These are phyloP conservation scores for Penicillium arizonense DNA, from an alignment of 495 filamentous ascomycete genomes.

Conservation along the genomic window DNA sequence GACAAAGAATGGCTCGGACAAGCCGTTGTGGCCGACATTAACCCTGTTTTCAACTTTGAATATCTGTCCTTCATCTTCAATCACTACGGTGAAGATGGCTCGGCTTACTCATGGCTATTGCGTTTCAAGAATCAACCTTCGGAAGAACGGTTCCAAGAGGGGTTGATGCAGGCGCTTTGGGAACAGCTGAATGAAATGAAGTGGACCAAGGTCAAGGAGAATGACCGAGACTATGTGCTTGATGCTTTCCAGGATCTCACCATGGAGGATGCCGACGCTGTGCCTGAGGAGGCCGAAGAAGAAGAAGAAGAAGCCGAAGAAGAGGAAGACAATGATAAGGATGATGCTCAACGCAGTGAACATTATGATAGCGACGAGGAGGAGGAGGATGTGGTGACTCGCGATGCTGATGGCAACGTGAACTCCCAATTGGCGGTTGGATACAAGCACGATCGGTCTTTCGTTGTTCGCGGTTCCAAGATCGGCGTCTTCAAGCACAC, in stretches of 20 bases:
- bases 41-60: conserved; percentile 98
- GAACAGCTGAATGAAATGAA: conserved; percentile 94
- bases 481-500: conserved; percentile 99
- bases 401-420: conserved; percentile 74
- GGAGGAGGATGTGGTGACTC: conserved; percentile 74
- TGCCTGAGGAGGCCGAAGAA: conserved; percentile 60
- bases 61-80: conserved; percentile 99
- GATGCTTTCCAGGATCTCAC: conserved; percentile 94
- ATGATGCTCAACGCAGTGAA: conserved; percentile 67
- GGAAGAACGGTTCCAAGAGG: conserved; percentile 87
- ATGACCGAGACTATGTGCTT: conserved; percentile 89
- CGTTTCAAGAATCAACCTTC: conserved; percentile 81
- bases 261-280: conserved; percentile 75
- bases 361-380: conserved; percentile 93
- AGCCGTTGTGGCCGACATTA: conserved; percentile 81
- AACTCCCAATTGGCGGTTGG: conserved; percentile 98
- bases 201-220: conserved; percentile 88
- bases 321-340: conserved; percentile 56
- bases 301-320: conserved; percentile 62
- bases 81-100: conserved; percentile 83
- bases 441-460: conserved; percentile 95
- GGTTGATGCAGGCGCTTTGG: conserved; percentile 93
- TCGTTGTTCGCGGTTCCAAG: conserved; percentile 93
- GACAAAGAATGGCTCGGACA: conserved; percentile 89
- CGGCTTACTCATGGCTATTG: conserved; percentile 93